Percentiles rank a stretch among this genome's conserved stretches.
These are phyloP conservation scores for Yamadazyma phyllophila DNA, from an alignment of 805 yeast genomes.

Conservation along the genomic window DNA sequence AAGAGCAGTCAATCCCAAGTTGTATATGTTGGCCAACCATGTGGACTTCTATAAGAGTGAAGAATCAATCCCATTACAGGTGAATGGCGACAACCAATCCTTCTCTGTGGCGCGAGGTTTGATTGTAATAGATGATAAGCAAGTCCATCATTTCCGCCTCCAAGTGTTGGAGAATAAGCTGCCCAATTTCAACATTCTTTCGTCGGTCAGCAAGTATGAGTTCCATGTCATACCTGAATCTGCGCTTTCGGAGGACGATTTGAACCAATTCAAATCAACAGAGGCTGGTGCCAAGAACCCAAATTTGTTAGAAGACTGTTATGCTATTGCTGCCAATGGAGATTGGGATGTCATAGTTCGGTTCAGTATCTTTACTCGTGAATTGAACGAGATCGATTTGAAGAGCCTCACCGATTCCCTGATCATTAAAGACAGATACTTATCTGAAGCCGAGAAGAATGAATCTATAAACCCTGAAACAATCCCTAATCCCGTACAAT, in stretches of 20 bases:
- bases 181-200: slow-evolving; percentile 14
- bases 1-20: slow-evolving; percentile 11
- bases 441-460: slow-evolving; percentile 31
- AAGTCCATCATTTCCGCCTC: slow-evolving; percentile 30
- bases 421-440: slow-evolving; percentile 52
- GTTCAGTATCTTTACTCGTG: slow-evolving; percentile 51
- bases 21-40: slow-evolving; percentile 36
- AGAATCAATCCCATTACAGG: slow-evolving; percentile 13
- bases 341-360: slow-evolving; percentile 34
- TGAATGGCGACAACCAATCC: slow-evolving; percentile 18
- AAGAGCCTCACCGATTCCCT: slow-evolving; percentile 44
- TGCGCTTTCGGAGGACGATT: slow-evolving; percentile 28
- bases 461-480: slow-evolving; percentile 27
- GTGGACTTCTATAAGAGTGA: slow-evolving; percentile 31
- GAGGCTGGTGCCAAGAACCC: slow-evolving; percentile 4
- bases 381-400: slow-evolving; percentile 40
- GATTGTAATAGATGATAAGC: slow-evolving; percentile 18
- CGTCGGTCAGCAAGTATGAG: slow-evolving; percentile 30
- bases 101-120: slow-evolving; percentile 32
- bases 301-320: slow-evolving; percentile 33
- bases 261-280: slow-evolving; percentile 16
- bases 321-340: slow-evolving; percentile 26
- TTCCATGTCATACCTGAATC: slow-evolving; percentile 30
- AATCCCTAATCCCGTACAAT: slow-evolving; percentile 54
- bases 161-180: slow-evolving; percentile 23